Conservation (phyloP, 2,329 filamentous ascomycete species). For the Claviceps africana region DNA sequence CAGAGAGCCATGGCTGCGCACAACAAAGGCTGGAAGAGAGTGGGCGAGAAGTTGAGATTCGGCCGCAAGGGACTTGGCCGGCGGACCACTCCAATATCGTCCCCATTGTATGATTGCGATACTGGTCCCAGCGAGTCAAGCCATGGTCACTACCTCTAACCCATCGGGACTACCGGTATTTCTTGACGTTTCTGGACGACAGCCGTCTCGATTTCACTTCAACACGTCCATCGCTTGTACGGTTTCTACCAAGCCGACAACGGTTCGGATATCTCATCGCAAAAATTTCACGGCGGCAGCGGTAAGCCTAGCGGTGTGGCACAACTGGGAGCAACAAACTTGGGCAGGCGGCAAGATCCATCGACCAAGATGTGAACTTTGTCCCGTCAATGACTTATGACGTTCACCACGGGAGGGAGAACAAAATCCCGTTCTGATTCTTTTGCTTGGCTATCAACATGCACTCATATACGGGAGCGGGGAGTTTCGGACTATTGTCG, state of each 20-base stretch:
- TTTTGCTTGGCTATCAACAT: neutral
- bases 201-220: neutral
- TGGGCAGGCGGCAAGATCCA: neutral
- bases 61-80: slow-evolving; percentile 36
- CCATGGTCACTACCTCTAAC: slow-evolving; percentile 35
- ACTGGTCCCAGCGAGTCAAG: slow-evolving; percentile 21
- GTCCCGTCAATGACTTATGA: neutral
- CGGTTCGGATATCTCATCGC: neutral
- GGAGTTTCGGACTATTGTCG: neutral
- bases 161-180: neutral
- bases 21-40: slow-evolving; percentile 50
- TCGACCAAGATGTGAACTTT: neutral
- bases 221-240: neutral
- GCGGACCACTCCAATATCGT: slow-evolving; percentile 29
- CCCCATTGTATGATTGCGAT: slow-evolving; percentile 22
- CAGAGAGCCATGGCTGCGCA: slow-evolving; percentile 40
- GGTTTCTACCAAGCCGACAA: no score
- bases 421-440: neutral
- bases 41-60: slow-evolving; percentile 46
- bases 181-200: neutral
- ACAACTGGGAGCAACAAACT: neutral
- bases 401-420: neutral
- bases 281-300: neutral
- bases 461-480: neutral
- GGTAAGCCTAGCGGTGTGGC: neutral